Conservation (phyloP, 1,139 yeast species). For the Suhomyces guaymorum region DNA sequence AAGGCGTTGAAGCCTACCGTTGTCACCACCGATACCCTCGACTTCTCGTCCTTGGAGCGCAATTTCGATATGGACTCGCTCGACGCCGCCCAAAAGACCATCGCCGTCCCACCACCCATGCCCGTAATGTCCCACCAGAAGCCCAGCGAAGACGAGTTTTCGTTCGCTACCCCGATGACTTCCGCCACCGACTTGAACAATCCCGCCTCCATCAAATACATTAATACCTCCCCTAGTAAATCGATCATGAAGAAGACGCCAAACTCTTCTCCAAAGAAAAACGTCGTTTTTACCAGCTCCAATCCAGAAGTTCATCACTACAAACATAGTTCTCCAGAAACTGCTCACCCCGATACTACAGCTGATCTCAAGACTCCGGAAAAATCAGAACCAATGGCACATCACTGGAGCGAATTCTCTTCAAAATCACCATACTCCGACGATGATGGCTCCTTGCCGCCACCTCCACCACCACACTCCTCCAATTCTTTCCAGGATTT, state of each 20-base stretch:
- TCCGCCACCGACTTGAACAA: slow-evolving; percentile 25
- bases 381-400: slow-evolving; percentile 15
- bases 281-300: slow-evolving; percentile 38
- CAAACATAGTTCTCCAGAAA: slow-evolving; percentile 16
- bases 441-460: slow-evolving; percentile 32
- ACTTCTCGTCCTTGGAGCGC: slow-evolving; percentile 24
- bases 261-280: slow-evolving; percentile 38
- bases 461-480: slow-evolving; percentile 36
- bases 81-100: too few relatives aligned
- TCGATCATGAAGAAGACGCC: slow-evolving; percentile 42
- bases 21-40: slow-evolving; percentile 6
- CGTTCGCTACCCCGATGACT: slow-evolving; percentile 31
- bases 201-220: slow-evolving; percentile 7
- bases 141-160: slow-evolving; percentile 29
- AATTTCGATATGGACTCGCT: slow-evolving; percentile 30
- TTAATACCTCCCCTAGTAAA: slow-evolving; percentile 36
- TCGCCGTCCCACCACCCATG: slow-evolving; percentile 14
- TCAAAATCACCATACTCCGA: slow-evolving; percentile 17
- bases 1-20: not conserved
- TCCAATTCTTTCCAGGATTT: slow-evolving; percentile 19
- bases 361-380: slow-evolving; percentile 1
- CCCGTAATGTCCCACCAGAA: slow-evolving; percentile 17
- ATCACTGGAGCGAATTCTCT: slow-evolving; percentile 28
- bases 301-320: slow-evolving; percentile 43
- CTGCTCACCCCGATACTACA: slow-evolving; percentile 13